Evolutionary conservation across 164 flowering plant genomes (phyloP).

Genomic region (Piper betle): DNA sequence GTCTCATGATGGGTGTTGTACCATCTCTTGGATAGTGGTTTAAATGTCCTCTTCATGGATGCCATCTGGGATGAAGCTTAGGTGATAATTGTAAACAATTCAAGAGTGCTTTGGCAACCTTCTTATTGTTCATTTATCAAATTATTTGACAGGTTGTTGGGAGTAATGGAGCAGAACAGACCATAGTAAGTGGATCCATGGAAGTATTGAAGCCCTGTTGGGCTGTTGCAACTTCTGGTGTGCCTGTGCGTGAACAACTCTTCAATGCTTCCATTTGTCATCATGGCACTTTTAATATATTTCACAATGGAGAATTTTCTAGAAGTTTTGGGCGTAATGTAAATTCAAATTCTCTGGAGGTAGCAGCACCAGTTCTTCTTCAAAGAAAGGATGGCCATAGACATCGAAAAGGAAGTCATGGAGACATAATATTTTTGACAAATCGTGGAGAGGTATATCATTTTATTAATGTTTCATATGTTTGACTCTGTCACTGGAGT

Average conservation of each 20-base stretch:
- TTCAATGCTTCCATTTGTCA: conserved; percentile 94
- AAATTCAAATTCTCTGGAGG: conserved; percentile 66
- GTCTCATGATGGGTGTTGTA: too few relatives aligned
- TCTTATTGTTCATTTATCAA: not conserved
- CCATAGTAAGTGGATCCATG: conserved; percentile 94
- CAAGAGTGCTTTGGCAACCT: not conserved
- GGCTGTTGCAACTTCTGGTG: conserved; percentile 98
- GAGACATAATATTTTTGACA: conserved; percentile 89
- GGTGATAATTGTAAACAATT: too few relatives aligned
- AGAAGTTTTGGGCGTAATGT: conserved; percentile 40
- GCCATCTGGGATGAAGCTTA: too few relatives aligned
- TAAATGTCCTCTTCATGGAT: too few relatives aligned
- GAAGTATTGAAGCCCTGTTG: conserved; percentile 93
- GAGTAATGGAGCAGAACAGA: conserved; percentile 86
- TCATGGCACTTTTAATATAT: conserved; percentile 63
- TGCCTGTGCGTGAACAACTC: conserved; percentile 89
- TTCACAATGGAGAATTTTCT: conserved; percentile 66
- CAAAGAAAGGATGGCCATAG: conserved; percentile 77
- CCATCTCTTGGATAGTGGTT: too few relatives aligned
- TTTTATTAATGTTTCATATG: too few relatives aligned
- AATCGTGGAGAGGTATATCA: conserved; percentile 86
- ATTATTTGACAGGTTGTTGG: conserved; percentile 62
- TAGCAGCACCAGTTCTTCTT: conserved; percentile 85
- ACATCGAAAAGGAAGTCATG: conserved; percentile 91
- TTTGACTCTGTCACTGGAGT: too few relatives aligned